Percentiles rank a stretch among this genome's conserved stretches.
Evolutionary conservation across 2,329 filamentous ascomycete species (phyloP).

Genomic region (Fusarium buxicola): DNA sequence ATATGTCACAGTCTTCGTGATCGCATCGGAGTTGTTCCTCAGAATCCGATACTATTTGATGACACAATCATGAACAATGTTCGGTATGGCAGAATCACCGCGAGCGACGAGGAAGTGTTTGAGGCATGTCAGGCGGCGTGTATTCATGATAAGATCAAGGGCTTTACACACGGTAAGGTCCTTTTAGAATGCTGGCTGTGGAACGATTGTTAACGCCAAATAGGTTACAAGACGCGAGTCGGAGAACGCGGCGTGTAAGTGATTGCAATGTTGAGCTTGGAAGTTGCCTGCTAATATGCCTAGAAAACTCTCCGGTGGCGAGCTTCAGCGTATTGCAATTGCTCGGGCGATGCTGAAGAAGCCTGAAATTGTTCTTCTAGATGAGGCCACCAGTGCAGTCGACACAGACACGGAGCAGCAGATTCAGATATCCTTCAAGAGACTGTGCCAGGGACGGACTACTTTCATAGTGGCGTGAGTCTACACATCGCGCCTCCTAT

Average conservation of each 20-base stretch:
- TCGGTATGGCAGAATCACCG: conserved; percentile 65
- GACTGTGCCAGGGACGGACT: conserved; percentile 70
- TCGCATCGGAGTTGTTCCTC: conserved; percentile 67
- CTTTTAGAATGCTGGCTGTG: background rate
- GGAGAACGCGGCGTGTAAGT: conserved; percentile 63
- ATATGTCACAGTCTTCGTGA: conserved; percentile 58
- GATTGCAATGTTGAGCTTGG: background rate
- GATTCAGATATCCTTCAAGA: conserved; percentile 71
- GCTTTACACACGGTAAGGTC: conserved; percentile 61
- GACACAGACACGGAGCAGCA: conserved; percentile 76
- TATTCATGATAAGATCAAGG: conserved; percentile 68
- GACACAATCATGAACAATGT: conserved; percentile 71
- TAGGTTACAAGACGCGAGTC: conserved; percentile 62
- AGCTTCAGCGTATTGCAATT: conserved; percentile 75
- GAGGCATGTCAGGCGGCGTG: conserved; percentile 66
- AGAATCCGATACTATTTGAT: conserved; percentile 67
- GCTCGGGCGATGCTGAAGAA: conserved; percentile 78
- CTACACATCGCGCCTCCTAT: background rate
- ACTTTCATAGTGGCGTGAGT: conserved; percentile 74
- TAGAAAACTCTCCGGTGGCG: conserved; percentile 73
- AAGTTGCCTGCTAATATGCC: conserved; percentile 35
- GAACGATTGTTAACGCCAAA: conserved; percentile 16
- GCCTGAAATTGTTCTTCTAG: conserved; percentile 80
- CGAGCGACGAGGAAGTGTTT: conserved; percentile 66
- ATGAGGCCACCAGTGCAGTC: conserved; percentile 83